These are phyloP conservation scores for Apiospora pterosperma DNA, from an alignment of 2,329 filamentous ascomycete species.

Conservation along the genomic window DNA sequence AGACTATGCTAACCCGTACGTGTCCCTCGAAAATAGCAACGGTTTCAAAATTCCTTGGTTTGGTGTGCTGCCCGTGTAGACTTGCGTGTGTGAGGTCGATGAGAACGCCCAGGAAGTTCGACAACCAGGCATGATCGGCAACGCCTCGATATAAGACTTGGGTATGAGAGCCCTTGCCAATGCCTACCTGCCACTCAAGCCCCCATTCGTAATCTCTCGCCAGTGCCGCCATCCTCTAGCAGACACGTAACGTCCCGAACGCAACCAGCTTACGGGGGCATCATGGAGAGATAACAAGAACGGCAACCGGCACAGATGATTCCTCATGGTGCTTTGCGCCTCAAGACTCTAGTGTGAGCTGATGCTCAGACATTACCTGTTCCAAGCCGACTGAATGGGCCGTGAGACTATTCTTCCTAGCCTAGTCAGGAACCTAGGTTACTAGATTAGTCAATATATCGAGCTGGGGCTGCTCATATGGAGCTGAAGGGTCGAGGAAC, in stretches of 20 bases:
- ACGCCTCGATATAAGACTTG: neutral
- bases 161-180: neutral
- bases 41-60: too few species aligned
- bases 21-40: too few species aligned
- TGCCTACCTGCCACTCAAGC: neutral
- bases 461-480: neutral
- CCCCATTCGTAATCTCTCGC: neutral
- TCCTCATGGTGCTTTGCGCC: neutral
- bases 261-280: neutral
- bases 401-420: neutral
- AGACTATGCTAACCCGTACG: too few species aligned
- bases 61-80: neutral
- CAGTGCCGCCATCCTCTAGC: neutral
- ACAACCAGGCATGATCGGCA: neutral
- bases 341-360: neutral
- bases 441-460: neutral
- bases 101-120: neutral
- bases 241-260: neutral
- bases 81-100: neutral
- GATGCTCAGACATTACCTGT: neutral
- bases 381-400: neutral
- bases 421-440: neutral
- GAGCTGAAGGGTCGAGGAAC: neutral
- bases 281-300: neutral
- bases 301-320: neutral